Evolutionary conservation across 352 stramenopile genomes (phyloP).

Genomic region (Phytophthora hybrid): DNA sequence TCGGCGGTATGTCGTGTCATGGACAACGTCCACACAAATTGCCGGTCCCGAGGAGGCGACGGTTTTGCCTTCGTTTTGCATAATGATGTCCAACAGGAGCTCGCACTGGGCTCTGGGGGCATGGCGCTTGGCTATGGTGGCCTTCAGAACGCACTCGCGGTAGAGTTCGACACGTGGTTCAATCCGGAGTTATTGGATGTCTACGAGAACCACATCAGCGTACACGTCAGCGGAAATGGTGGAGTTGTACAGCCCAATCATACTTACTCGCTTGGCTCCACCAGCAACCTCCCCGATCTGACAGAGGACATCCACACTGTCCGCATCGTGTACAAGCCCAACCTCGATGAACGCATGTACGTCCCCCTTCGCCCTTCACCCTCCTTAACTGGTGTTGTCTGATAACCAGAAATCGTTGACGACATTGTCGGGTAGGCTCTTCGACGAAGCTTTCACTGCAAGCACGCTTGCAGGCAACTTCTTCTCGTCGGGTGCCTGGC

Average conservation of each 20-base stretch:
- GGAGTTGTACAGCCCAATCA: constrained; percentile 71
- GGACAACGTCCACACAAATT: constrained; percentile 90
- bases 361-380: constrained; percentile 10
- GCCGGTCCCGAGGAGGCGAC: constrained; percentile 77
- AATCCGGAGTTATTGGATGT: constrained; percentile 88
- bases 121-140: constrained; percentile 89
- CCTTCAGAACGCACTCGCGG: constrained; percentile 82
- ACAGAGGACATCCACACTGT: constrained; percentile 73
- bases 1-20: constrained; percentile 87
- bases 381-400: not conserved
- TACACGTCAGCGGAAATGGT: constrained; percentile 69
- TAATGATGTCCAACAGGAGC: constrained; percentile 58
- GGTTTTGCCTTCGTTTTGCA: constrained; percentile 90
- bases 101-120: constrained; percentile 73
- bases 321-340: constrained; percentile 80
- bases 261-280: constrained; percentile 75
- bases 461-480: constrained; percentile 73
- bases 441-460: constrained; percentile 63
- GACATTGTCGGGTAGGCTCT: constrained; percentile 45
- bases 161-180: constrained; percentile 95
- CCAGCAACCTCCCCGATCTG: constrained; percentile 81
- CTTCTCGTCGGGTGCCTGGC: constrained; percentile 66
- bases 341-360: constrained; percentile 70
- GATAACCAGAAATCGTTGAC: constrained; percentile 23
- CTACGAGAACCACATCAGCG: constrained; percentile 94